Percentiles rank a stretch among this genome's conserved stretches.
phyloP scores from a whole-genome alignment of 2,329 filamentous ascomycete genomes.

The Didymella arachidicola region DNA sequence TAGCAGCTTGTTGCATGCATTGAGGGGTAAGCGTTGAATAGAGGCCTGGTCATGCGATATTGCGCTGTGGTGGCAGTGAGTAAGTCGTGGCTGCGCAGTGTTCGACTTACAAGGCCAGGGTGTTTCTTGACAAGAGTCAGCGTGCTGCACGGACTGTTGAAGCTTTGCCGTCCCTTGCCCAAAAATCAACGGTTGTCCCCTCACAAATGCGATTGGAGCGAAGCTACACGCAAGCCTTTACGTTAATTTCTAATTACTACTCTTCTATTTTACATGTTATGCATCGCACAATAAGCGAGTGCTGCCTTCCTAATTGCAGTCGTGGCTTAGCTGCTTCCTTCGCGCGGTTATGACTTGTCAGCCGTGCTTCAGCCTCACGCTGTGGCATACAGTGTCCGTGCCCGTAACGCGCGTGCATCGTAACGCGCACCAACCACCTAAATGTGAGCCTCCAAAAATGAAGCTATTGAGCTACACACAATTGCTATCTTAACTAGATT shows the following conservation, averaged over 20 bases:
- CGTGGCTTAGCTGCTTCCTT: conserved; percentile 2
- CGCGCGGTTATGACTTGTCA: conserved; percentile 1
- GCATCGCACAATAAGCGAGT: too few relatives aligned
- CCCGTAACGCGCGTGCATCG: too few relatives aligned
- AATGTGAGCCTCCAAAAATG: too few relatives aligned
- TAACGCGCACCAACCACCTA: too few relatives aligned
- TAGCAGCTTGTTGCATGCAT: background rate
- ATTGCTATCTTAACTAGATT: too few relatives aligned
- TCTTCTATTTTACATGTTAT: too few relatives aligned
- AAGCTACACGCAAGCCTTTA: background rate
- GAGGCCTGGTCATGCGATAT: background rate
- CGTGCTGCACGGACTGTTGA: background rate
- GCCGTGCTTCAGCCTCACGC: conserved; percentile 2
- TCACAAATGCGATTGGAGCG: background rate
- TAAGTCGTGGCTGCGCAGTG: too few relatives aligned
- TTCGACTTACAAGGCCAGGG: too few relatives aligned
- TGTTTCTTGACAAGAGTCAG: background rate
- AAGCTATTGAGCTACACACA: too few relatives aligned
- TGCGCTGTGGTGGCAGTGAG: background rate
- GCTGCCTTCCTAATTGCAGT: background rate
- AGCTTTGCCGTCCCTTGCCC: background rate
- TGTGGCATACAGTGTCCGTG: too few relatives aligned
- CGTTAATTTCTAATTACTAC: too few relatives aligned
- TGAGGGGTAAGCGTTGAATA: background rate
- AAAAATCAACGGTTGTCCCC: background rate